These are phyloP conservation scores for Fusarium cicatricum DNA, from an alignment of 2,329 filamentous ascomycete genomes.

Conservation along the genomic window DNA sequence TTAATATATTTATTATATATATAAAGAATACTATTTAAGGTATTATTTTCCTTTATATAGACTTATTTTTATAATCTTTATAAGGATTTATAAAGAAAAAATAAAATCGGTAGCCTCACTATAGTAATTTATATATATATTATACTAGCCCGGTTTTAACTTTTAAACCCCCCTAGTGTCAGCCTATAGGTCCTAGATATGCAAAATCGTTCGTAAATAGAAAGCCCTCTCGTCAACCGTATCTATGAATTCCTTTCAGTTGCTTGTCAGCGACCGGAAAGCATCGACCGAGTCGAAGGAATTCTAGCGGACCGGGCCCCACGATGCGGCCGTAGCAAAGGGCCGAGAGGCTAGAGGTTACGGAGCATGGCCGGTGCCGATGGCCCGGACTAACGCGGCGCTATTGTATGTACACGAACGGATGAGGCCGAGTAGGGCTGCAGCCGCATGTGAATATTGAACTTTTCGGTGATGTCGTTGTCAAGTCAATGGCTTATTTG, in stretches of 20 bases:
- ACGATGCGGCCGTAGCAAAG: background rate
- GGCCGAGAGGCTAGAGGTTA: conserved; percentile 1
- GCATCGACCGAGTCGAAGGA: background rate
- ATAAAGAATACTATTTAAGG: too few species aligned
- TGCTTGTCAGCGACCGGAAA: background rate
- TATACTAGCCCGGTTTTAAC: too few species aligned
- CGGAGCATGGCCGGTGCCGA: conserved; percentile 18
- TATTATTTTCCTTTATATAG: too few species aligned
- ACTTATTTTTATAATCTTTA: too few species aligned
- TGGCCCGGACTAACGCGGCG: conserved; percentile 14
- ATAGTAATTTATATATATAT: too few species aligned
- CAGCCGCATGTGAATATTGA: conserved; percentile 2
- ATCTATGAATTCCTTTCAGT: background rate
- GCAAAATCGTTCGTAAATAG: too few species aligned
- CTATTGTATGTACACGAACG: conserved; percentile 4
- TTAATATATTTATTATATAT: too few species aligned
- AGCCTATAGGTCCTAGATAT: too few species aligned
- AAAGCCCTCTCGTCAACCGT: too few species aligned
- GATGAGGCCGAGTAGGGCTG: background rate
- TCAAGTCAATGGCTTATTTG: background rate
- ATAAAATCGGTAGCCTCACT: too few species aligned
- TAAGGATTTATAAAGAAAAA: too few species aligned
- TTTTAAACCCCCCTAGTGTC: too few species aligned
- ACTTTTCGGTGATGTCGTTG: background rate
- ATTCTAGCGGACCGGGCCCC: background rate